These are phyloP conservation scores for Ustilago hordei DNA, from an alignment of 1,284 basidiomycete species.

Conservation along the genomic window DNA sequence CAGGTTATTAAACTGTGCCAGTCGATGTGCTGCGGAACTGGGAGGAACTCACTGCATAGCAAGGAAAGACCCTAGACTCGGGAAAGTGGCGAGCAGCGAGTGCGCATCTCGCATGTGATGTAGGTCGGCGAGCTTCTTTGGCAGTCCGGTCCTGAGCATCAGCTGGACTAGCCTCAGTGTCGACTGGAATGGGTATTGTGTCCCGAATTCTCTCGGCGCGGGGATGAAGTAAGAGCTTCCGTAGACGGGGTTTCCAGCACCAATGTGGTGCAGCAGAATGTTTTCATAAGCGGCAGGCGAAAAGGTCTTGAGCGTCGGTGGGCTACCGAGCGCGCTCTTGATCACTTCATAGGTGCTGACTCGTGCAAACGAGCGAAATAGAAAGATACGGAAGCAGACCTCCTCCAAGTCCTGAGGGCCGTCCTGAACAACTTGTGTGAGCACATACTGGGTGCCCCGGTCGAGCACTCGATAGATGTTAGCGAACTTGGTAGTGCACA, in stretches of 20 bases:
- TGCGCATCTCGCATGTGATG: slow-evolving; percentile 74
- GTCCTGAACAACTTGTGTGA: slow-evolving; percentile 76
- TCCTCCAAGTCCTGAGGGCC: slow-evolving; percentile 75
- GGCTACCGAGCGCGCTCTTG: slow-evolving; percentile 71
- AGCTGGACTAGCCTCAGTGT: slow-evolving; percentile 74
- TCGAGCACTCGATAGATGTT: slow-evolving; percentile 77
- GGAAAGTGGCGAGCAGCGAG: slow-evolving; percentile 74
- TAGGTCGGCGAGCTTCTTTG: slow-evolving; percentile 71
- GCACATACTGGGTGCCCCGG: slow-evolving; percentile 75
- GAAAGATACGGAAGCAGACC: slow-evolving; percentile 75
- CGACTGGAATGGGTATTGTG: slow-evolving; percentile 73
- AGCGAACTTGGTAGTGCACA: slow-evolving; percentile 74
- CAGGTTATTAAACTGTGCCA: not conserved
- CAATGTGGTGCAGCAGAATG: slow-evolving; percentile 72
- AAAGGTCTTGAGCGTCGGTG: slow-evolving; percentile 74
- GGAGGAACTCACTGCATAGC: slow-evolving; percentile 68
- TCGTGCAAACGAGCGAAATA: slow-evolving; percentile 76
- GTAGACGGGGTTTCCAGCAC: slow-evolving; percentile 72
- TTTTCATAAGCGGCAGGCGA: slow-evolving; percentile 72
- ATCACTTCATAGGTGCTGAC: slow-evolving; percentile 77
- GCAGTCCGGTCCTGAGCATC: slow-evolving; percentile 74
- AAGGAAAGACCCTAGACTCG: slow-evolving; percentile 76
- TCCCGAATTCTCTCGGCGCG: slow-evolving; percentile 73
- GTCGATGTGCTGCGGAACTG: too few relatives aligned
- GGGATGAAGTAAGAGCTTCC: slow-evolving; percentile 78